Evolutionary conservation across 371 early-diverging fungal species (phyloP).

Genomic region (Batrachochytrium dendrobatidis): DNA sequence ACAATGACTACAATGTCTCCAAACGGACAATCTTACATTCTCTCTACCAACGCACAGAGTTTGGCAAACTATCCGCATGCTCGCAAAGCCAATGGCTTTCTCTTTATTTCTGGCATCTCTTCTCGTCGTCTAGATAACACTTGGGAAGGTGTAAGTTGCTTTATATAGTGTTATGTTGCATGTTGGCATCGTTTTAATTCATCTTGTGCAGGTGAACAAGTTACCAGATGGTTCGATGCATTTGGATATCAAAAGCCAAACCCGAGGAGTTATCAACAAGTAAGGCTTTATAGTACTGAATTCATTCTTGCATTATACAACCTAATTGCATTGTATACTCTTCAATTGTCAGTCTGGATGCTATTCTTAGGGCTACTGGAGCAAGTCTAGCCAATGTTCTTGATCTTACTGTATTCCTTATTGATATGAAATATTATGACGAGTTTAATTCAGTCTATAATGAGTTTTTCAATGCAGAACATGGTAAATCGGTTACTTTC

Average conservation of each 20-base stretch:
- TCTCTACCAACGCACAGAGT: slow-evolving; percentile 48
- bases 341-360: slow-evolving; percentile 36
- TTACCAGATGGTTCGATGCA: slow-evolving; percentile 42
- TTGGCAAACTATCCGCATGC: slow-evolving; percentile 63
- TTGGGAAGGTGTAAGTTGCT: slow-evolving; percentile 32
- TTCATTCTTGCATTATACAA: neutral
- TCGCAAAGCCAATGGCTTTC: slow-evolving; percentile 42
- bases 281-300: slow-evolving; percentile 7
- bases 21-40: slow-evolving; percentile 46
- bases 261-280: slow-evolving; percentile 58
- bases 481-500: no score
- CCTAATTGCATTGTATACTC: neutral
- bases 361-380: slow-evolving; percentile 42
- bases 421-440: slow-evolving; percentile 57
- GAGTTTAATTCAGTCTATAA: slow-evolving; percentile 52
- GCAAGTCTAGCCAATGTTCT: slow-evolving; percentile 46
- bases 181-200: neutral
- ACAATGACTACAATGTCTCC: neutral
- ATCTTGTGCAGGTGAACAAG: slow-evolving; percentile 32
- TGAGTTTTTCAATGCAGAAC: slow-evolving; percentile 19
- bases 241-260: slow-evolving; percentile 53
- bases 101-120: slow-evolving; percentile 59
- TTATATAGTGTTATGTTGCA: neutral
- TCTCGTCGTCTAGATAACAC: slow-evolving; percentile 54
- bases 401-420: slow-evolving; percentile 61